Percentiles rank a stretch among this genome's conserved stretches.
Evolutionary conservation across 345 rosid species (phyloP).

Genomic region (Brassica incana): DNA sequence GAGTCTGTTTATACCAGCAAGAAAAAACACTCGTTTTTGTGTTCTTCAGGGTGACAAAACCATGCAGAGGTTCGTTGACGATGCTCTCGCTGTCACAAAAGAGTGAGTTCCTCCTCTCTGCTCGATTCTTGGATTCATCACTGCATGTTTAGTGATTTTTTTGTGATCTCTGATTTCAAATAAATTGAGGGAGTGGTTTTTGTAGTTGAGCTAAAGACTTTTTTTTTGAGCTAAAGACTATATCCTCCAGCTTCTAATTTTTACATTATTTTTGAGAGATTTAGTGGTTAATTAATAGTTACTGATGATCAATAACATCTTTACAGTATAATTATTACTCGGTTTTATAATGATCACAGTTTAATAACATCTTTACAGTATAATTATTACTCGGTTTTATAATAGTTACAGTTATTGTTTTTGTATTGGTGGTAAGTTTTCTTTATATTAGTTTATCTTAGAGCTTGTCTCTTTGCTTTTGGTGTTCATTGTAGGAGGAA

Average conservation of each 20-base stretch:
- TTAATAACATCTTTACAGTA: no score
- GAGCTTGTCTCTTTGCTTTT: neutral
- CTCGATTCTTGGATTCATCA: neutral
- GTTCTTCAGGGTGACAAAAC: slow-evolving; percentile 7
- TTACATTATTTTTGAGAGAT: neutral
- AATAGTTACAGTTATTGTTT: neutral
- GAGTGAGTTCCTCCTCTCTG: slow-evolving; percentile 57
- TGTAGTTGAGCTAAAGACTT: neutral
- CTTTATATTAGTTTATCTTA: neutral
- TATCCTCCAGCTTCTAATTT: neutral
- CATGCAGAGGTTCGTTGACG: slow-evolving; percentile 83
- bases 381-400: no score
- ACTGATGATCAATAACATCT: neutral
- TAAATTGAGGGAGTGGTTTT: neutral
- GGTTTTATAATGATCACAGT: neutral
- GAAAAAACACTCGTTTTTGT: neutral
- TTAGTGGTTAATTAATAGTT: neutral
- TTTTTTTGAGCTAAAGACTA: neutral
- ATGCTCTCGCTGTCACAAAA: slow-evolving; percentile 77
- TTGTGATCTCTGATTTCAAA: neutral
- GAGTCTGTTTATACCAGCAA: neutral
- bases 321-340: neutral
- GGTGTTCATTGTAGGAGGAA: neutral
- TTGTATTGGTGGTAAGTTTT: neutral
- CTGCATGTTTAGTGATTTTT: neutral